phyloP scores from a whole-genome alignment of 345 rosid genomes.

The Boechera stricta region DNA sequence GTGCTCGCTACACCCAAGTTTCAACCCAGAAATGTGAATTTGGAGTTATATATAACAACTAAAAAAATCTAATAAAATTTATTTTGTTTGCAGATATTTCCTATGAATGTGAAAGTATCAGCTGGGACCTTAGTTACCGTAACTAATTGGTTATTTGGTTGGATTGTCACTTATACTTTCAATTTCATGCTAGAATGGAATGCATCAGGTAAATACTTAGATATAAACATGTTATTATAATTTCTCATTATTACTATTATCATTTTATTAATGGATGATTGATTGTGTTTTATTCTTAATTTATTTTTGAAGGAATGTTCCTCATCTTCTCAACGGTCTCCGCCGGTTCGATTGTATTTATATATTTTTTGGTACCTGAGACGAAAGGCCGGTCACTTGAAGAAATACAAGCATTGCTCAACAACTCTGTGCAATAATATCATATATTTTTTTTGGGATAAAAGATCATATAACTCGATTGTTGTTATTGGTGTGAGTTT shows the following conservation, averaged over 20 bases:
- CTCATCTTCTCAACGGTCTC: conserved; percentile 52
- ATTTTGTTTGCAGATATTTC: conserved; percentile 52
- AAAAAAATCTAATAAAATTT: not conserved
- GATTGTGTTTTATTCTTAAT: not conserved
- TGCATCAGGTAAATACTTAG: conserved; percentile 52
- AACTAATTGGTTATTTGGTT: conserved; percentile 51
- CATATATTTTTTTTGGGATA: not conserved
- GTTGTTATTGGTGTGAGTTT: conserved; percentile 21
- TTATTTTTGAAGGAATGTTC: conserved; percentile 36
- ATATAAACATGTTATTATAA: not conserved
- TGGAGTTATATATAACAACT: too few species aligned
- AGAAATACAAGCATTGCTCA: conserved; percentile 61
- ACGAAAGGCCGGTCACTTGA: conserved; percentile 67
- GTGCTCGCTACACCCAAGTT: not conserved
- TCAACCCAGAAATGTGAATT: too few species aligned
- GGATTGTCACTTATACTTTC: conserved; percentile 55
- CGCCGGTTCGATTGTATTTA: conserved; percentile 48
- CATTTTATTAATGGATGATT: not conserved
- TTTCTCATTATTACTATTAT: not conserved
- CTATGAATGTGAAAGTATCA: conserved; percentile 55
- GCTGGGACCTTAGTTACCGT: conserved; percentile 62
- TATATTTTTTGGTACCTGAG: conserved; percentile 61
- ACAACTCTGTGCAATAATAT: conserved; percentile 32
- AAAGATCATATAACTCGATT: conserved; percentile 14
- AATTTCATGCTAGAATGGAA: conserved; percentile 60